phyloP scores from a whole-genome alignment of 2,329 filamentous ascomycete genomes.

The Microdochium paspali region DNA sequence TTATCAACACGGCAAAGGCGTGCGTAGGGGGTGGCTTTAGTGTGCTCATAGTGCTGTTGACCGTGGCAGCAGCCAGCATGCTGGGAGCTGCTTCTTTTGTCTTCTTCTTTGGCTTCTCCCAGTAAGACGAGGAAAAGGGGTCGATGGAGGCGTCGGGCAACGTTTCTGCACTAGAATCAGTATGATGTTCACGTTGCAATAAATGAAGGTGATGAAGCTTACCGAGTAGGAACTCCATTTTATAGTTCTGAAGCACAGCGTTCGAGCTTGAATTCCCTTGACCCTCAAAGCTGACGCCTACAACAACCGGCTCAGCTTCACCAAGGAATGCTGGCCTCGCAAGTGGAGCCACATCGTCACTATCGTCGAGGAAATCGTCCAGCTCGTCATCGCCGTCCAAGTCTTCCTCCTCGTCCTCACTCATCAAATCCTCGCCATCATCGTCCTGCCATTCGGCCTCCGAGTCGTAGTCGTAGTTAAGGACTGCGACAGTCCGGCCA shows the following conservation, averaged over 20 bases:
- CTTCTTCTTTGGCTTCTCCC: slow-evolving; percentile 38
- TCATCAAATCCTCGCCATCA: slow-evolving; percentile 44
- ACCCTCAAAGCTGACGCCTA: slow-evolving; percentile 79
- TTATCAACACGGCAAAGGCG: neutral
- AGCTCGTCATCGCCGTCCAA: slow-evolving; percentile 70
- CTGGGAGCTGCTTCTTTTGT: neutral
- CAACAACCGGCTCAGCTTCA: slow-evolving; percentile 66
- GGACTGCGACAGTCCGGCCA: slow-evolving; percentile 43
- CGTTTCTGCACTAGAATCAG: slow-evolving; percentile 25
- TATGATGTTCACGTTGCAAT: slow-evolving; percentile 3
- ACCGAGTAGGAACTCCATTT: slow-evolving; percentile 69
- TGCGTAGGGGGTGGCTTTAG: slow-evolving; percentile 6
- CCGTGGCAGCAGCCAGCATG: slow-evolving; percentile 9
- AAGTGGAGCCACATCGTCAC: slow-evolving; percentile 47
- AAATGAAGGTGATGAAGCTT: slow-evolving; percentile 23
- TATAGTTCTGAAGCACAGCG: slow-evolving; percentile 48
- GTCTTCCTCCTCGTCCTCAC: slow-evolving; percentile 60
- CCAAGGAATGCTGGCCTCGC: slow-evolving; percentile 33
- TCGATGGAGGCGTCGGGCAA: slow-evolving; percentile 56
- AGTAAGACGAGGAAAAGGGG: slow-evolving; percentile 77
- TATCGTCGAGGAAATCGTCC: slow-evolving; percentile 84
- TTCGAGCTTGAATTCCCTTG: slow-evolving; percentile 32
- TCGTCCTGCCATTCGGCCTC: slow-evolving; percentile 80
- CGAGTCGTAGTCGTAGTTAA: slow-evolving; percentile 78
- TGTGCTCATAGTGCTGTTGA: slow-evolving; percentile 3